Evolutionary conservation across 805 yeast genomes (phyloP), one percentile per base, ranked within the genome.

Genomic region (Kurtzmaniella fragi): DNA sequence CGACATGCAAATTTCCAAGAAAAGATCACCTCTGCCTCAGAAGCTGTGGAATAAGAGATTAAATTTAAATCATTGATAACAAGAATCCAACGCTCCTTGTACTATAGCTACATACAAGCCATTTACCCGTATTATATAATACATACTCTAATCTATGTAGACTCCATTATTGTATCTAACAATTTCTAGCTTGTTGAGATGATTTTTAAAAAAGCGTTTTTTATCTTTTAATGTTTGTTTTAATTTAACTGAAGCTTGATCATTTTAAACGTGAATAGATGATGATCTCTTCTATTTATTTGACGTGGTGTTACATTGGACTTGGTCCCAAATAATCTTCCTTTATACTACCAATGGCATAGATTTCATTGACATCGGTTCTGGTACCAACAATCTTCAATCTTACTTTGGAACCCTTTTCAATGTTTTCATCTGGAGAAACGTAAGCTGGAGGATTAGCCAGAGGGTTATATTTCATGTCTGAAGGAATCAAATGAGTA

Each of bases 361-460:
- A 87, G 59, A 93, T 91, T 53, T 93, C 91, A 55, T 95, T 93
- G 11, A 93, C 99, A 65, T 95, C 98, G 11, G 97, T 86, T 58
- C 97, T 78, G 23, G 96, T 93, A 64, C 98, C 99, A 39, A 91
- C 96, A 34, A 93, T 88, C 70, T 93, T 93, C 50, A 93, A 80
- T 60, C 99, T 78, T 27, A 93, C 93, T 50, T 91, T 80, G 39
- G 95, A 82, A 30, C 97, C 96, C 61, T 91, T 91, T 57, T 87
- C 95, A 34, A 93, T 88, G 46, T 87, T 82, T 67, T 91, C 98
- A 52, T 93, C 99, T 16, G 91, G 93, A 45, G 91, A 82, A 46
- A 86, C 95, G 61, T 88, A 93, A 5, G 97, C 95, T n/a, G 99
- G 99, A 8, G 99, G 99, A 52, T 91, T 90, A 27, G 96, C 90